Conservation (phyloP, 2,329 filamentous ascomycete species). For the Hirsutella rhossiliensis region DNA sequence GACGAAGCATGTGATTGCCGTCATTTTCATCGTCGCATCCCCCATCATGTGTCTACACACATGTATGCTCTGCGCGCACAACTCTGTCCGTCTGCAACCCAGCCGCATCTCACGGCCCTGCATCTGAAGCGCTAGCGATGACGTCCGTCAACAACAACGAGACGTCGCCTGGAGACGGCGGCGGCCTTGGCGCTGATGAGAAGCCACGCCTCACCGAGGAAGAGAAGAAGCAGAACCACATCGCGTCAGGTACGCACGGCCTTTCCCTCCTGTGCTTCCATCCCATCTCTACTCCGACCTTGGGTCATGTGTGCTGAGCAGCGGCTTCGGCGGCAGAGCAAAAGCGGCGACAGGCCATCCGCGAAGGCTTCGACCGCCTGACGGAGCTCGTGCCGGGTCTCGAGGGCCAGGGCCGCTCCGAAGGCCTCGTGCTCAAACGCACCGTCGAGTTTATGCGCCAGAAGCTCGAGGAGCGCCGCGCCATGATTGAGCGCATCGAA, state of each 20-base stretch:
- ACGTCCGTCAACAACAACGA: constrained; percentile 7
- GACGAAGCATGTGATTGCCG: constrained; percentile 2
- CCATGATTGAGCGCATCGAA: constrained; percentile 47
- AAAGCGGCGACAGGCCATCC: constrained; percentile 49
- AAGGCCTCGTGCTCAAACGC: constrained; percentile 68
- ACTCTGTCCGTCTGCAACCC: not conserved
- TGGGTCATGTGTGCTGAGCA: too few relatives aligned
- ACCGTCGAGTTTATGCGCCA: constrained; percentile 55
- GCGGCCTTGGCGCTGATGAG: constrained; percentile 22
- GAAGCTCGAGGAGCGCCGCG: constrained; percentile 45
- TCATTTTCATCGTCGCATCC: not conserved
- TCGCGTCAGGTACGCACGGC: constrained; percentile 33
- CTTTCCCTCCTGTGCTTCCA: not conserved
- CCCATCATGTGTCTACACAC: too few relatives aligned
- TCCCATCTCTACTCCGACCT: too few relatives aligned
- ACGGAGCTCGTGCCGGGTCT: constrained; percentile 71
- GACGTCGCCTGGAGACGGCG: constrained; percentile 7
- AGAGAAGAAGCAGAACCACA: constrained; percentile 44
- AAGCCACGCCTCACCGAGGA: constrained; percentile 40
- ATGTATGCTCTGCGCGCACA: too few relatives aligned
- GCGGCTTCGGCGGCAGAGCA: constrained; percentile 19
- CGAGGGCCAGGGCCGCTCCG: constrained; percentile 71
- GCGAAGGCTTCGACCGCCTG: constrained; percentile 72
- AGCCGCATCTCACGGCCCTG: not conserved
- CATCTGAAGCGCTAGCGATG: not conserved